These are phyloP conservation scores for Xylariaceae sp. DNA, from an alignment of 2,329 filamentous ascomycete species.

Conservation along the genomic window DNA sequence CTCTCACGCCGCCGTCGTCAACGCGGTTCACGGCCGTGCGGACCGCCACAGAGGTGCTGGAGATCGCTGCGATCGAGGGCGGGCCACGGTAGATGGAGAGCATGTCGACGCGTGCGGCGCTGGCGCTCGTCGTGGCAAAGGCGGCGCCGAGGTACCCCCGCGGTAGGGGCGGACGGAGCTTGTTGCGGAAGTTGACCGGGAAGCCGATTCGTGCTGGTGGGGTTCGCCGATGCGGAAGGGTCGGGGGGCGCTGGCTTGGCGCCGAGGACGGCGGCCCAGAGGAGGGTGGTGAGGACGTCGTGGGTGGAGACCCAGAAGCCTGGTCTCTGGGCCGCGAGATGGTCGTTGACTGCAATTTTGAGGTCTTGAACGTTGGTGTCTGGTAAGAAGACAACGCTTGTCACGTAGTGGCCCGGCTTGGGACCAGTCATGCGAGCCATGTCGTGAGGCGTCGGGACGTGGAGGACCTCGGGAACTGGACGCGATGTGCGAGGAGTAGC, in stretches of 20 bases:
- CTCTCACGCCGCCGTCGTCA: slow-evolving; percentile 12
- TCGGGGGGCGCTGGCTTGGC: slow-evolving; percentile 5
- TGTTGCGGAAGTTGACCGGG: slow-evolving; percentile 25
- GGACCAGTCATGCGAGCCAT: not conserved
- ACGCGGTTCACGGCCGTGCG: slow-evolving; percentile 13
- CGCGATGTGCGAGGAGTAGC: not conserved
- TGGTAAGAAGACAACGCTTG: slow-evolving; percentile 23
- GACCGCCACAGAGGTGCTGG: slow-evolving; percentile 15
- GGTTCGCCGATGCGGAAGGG: not conserved
- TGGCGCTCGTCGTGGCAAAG: slow-evolving; percentile 21
- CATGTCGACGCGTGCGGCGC: slow-evolving; percentile 3
- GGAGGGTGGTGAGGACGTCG: slow-evolving; percentile 22
- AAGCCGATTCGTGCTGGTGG: slow-evolving; percentile 17
- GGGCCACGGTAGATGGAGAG: slow-evolving; percentile 4
- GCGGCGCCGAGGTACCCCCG: slow-evolving; percentile 24
- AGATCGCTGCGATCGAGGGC: slow-evolving; percentile 6
- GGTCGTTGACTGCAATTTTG: slow-evolving; percentile 15
- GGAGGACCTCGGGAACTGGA: slow-evolving; percentile 18
- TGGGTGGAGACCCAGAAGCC: slow-evolving; percentile 24
- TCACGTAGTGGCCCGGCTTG: slow-evolving; percentile 8
- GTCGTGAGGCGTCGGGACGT: slow-evolving; percentile 8
- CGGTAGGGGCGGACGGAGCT: slow-evolving; percentile 15
- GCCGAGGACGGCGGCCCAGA: slow-evolving; percentile 23
- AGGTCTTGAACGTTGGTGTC: slow-evolving; percentile 11
- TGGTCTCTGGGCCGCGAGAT: slow-evolving; percentile 5